Base-by-base conservation (phyloP, 2,329 filamentous ascomycete species). In the Fusarium transvaalense region DNA sequence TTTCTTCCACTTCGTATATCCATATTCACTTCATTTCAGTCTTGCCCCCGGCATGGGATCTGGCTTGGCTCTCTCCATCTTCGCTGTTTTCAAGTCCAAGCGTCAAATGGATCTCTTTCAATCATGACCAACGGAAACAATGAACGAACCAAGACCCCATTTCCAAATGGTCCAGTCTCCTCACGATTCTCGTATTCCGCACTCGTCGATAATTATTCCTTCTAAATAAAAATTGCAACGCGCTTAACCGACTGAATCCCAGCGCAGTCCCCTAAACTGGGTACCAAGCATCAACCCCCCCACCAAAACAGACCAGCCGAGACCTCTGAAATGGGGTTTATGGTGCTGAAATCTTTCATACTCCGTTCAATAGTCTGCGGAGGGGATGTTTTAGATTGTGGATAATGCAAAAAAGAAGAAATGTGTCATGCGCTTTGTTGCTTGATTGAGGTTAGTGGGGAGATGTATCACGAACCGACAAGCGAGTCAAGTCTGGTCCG, bases 221-320 rank as follows among this genome's bases (percentile, higher is more conserved):
- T 50, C 32, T 25, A 37, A 50, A 19, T 19, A 13, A 3, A 45
- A 10, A 14, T 25, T 48, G 21, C 17, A 19, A 19, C 23, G 27
- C 23, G 7, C 32, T 25, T 48, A 48, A 35, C 45, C 45, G 45
- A 47, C 29, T 23, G 23, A 25, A 9, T 12, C 29, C 29, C 8
- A 9, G 5, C n/a, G 12, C 7, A 39, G 21, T 25, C 39, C 39
- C 39, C 34, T 35, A 19, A 38, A 8, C 21, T 9, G 3, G 34
- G 34, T 34, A 9, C 21, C 5, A 7, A 15, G 35, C 37, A 51
- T 41, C 17, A 32, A 34, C 4, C 17, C 23, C 23, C 7, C n/a
- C 25, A 64, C 41, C 39, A 29, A 34, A 25, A 17, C n/a, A 64
- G 29, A 46, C 59, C 59, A 37, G 37, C 29, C 31, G 5, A 41